Evolutionary conservation across 805 yeast species (phyloP).

Genomic region (Metschnikowia koreensis): DNA sequence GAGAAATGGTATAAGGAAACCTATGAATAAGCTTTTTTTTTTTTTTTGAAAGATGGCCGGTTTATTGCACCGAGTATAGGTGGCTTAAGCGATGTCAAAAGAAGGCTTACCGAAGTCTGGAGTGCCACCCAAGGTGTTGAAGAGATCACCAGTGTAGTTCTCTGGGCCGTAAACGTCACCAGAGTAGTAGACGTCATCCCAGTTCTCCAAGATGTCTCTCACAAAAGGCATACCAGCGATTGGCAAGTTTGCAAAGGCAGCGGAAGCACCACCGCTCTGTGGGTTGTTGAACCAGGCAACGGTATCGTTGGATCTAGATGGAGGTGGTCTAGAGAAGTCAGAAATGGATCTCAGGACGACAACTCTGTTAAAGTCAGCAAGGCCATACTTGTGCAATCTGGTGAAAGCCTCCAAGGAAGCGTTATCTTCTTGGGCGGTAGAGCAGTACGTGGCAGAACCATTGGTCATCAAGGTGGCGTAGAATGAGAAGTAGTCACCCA

Average conservation of each 20-base stretch:
- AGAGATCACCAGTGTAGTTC: constrained; percentile 62
- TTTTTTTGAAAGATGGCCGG: background rate
- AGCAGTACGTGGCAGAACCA: constrained; percentile 56
- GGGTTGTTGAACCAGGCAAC: constrained; percentile 50
- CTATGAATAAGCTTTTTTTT: background rate
- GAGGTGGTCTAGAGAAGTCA: constrained; percentile 57
- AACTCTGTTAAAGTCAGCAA: constrained; percentile 56
- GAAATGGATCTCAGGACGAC: constrained; percentile 61
- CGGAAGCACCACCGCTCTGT: constrained; percentile 50
- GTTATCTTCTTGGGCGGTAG: constrained; percentile 67
- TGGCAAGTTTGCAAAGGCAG: constrained; percentile 51
- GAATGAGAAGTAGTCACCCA: constrained; percentile 50
- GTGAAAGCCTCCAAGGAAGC: constrained; percentile 60
- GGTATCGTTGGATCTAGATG: constrained; percentile 40
- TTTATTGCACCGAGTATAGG: background rate
- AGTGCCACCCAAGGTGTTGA: constrained; percentile 50
- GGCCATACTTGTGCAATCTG: constrained; percentile 52
- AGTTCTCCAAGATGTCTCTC: constrained; percentile 50
- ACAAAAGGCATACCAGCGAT: constrained; percentile 55
- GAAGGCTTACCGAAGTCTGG: constrained; percentile 37
- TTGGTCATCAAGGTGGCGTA: constrained; percentile 52
- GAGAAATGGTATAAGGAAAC: constrained; percentile 1
- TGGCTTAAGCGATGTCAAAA: constrained; percentile 24
- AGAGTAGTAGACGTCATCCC: constrained; percentile 36
- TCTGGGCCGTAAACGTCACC: constrained; percentile 39